Conservation (phyloP, 2,329 filamentous ascomycete species). For the Helotiales sp. region DNA sequence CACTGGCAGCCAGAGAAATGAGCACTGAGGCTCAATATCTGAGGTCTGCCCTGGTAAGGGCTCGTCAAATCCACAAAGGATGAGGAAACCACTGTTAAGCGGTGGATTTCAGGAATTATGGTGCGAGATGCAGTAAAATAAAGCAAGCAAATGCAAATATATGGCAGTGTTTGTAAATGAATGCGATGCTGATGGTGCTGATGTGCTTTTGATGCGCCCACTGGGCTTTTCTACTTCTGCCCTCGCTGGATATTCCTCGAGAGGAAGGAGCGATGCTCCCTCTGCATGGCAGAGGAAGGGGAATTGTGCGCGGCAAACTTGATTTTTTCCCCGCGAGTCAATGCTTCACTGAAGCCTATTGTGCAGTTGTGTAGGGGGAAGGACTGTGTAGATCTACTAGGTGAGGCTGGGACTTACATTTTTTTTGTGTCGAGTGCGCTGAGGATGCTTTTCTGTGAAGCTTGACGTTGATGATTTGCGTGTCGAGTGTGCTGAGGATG, state of each 20-base stretch:
- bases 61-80: neutral
- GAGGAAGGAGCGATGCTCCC: neutral
- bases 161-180: neutral
- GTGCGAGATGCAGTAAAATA: neutral
- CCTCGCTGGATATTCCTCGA: neutral
- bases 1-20: neutral
- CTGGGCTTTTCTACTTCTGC: neutral
- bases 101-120: neutral
- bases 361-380: neutral
- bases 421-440: neutral
- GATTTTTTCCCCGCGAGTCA: neutral
- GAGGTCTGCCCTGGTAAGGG: neutral
- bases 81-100: neutral
- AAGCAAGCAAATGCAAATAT: neutral
- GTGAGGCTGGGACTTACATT: neutral
- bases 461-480: neutral
- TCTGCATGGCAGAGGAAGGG: neutral
- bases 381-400: neutral
- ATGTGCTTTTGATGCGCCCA: neutral
- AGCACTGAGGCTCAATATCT: neutral
- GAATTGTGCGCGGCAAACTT: neutral
- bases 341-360: conserved; percentile 3
- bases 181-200: neutral
- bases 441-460: neutral
- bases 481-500: neutral